Evolutionary conservation across 2,329 filamentous ascomycete genomes (phyloP), one percentile per base, ranked within the genome.

Genomic region (Arthrobotrys sphaeroides): DNA sequence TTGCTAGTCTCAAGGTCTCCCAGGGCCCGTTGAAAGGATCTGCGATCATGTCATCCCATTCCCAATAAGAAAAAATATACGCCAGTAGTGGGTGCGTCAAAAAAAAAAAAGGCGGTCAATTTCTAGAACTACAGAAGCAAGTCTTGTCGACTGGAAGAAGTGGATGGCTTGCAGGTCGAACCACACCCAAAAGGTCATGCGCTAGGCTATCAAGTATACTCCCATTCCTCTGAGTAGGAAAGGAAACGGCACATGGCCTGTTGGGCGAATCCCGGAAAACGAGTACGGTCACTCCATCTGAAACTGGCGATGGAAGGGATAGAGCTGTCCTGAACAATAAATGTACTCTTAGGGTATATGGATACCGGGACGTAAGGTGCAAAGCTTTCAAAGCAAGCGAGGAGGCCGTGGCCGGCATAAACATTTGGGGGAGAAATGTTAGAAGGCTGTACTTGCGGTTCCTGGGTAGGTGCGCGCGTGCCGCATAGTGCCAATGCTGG

Each of bases 21-120:
- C 61, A 73, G 40, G 53, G 38, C 47, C 68, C 61, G 42, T 61
- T 73, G 60, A 73, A 73, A 73, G 69, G 69, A 73, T 73, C 61
- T 66, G 13, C 53, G 60, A 55, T 53, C 51, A 55, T 66, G 36
- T 66, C 61, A 66, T 73, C 69, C 53, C 33, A 66, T 61, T 67
- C 51, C 53, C 33, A 73, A 66, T 51, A 33, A 26, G 65, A 66
- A 33, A 66, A 59, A 65, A 64, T 18, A 59, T 12, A 45, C 43
- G 20, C 7, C 28, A 40, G n/a, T 20, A 22, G 38, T 24, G 22
- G n/a, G 51, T 24, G 28, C 40, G 51, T 31, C 47, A 55, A 55
- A 55, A 55, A 24, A 53, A 55, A 55, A 55, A 55, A 24, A 53
- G 47, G 36, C 51, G 45, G 33, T n/a, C 47, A 38, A 33, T 36